These are phyloP conservation scores for Kodamaea jinghongensis DNA, from an alignment of 805 yeast genomes.

Conservation along the genomic window DNA sequence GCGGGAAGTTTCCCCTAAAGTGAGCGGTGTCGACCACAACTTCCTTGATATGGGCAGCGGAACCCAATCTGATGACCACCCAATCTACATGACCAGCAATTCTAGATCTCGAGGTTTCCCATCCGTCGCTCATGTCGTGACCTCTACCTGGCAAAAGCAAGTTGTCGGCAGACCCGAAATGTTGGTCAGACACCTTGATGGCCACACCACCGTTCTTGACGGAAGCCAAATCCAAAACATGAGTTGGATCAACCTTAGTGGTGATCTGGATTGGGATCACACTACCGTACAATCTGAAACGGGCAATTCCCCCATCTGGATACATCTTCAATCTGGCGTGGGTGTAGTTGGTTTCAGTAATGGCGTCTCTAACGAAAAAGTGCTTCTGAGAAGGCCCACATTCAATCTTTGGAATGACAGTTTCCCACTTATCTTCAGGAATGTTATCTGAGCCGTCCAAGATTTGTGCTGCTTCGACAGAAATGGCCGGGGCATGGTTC, in stretches of 20 bases:
- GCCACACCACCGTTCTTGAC: constrained; percentile 90
- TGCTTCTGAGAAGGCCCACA: constrained; percentile 91
- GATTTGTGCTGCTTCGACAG: constrained; percentile 67
- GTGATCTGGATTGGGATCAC: constrained; percentile 53
- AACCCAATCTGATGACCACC: constrained; percentile 82
- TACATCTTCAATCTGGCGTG: constrained; percentile 86
- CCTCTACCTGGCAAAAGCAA: constrained; percentile 92
- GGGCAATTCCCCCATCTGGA: constrained; percentile 97
- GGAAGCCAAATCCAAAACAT: constrained; percentile 66
- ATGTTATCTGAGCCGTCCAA: constrained; percentile 31
- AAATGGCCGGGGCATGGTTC: constrained; percentile 87
- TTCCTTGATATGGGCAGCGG: constrained; percentile 51
- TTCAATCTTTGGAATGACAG: constrained; percentile 63
- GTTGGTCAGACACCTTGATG: constrained; percentile 81
- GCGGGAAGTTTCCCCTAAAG: constrained; percentile 94
- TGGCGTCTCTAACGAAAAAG: constrained; percentile 61
- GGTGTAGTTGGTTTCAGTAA: constrained; percentile 66
- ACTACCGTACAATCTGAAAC: constrained; percentile 85
- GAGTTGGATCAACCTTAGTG: neutral
- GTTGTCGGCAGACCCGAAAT: constrained; percentile 90
- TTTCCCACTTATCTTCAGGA: constrained; percentile 58
- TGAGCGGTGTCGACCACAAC: constrained; percentile 88
- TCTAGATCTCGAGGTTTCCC: constrained; percentile 95
- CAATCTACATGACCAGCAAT: constrained; percentile 84
- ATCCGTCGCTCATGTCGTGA: constrained; percentile 94